phyloP scores from a whole-genome alignment of 495 filamentous ascomycete genomes.

The Cudoniella acicularis region DNA sequence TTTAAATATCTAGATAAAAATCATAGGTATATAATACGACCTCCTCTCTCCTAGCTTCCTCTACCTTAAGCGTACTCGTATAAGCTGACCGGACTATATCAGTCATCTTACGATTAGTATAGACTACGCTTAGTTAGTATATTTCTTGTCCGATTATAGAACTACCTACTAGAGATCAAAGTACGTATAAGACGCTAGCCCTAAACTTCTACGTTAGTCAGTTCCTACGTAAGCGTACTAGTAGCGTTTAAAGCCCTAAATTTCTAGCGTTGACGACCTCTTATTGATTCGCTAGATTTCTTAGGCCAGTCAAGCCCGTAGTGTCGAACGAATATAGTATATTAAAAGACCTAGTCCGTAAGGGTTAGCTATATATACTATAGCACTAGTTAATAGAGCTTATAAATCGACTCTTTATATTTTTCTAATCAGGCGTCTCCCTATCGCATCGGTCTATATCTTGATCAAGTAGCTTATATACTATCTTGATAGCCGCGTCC shows the following conservation, averaged over 20 bases:
- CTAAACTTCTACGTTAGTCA: slow-evolving; percentile 11
- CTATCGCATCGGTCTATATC: slow-evolving; percentile 9
- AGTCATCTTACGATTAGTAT: slow-evolving; percentile 11
- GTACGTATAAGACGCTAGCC: slow-evolving; percentile 6
- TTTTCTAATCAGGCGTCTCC: slow-evolving; percentile 7
- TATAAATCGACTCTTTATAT: slow-evolving; percentile 13
- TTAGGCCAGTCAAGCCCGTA: slow-evolving; percentile 9
- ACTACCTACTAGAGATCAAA: slow-evolving; percentile 16
- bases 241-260: slow-evolving; percentile 11
- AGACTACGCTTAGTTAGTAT: slow-evolving; percentile 8
- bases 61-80: slow-evolving; percentile 6
- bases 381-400: slow-evolving; percentile 9
- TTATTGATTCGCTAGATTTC: slow-evolving; percentile 13
- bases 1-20: slow-evolving; percentile 13
- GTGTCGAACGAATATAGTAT: slow-evolving; percentile 12
- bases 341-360: slow-evolving; percentile 10
- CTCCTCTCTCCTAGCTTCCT: slow-evolving; percentile 7
- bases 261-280: slow-evolving; percentile 14
- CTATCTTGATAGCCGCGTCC: slow-evolving; percentile 12
- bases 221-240: slow-evolving; percentile 7
- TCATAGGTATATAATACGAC: slow-evolving; percentile 12
- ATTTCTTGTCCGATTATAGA: slow-evolving; percentile 8
- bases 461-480: slow-evolving; percentile 14
- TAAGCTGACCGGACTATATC: slow-evolving; percentile 8
- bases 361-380: slow-evolving; percentile 7